Evolutionary conservation across 495 filamentous ascomycete species (phyloP), one percentile per base, ranked within the genome.

Genomic region (Aspergillus conjunctus): DNA sequence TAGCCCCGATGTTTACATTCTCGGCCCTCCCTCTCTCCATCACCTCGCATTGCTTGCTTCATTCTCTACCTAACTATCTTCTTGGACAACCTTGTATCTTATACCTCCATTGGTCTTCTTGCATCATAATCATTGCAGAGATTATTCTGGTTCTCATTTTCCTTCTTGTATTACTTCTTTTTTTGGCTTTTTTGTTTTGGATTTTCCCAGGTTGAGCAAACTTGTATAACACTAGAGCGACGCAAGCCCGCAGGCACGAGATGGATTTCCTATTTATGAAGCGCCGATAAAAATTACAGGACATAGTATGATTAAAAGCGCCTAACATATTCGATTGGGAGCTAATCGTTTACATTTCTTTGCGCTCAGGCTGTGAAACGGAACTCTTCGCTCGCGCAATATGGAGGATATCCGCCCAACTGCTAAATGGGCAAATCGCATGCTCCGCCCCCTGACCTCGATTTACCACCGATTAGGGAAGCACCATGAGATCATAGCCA

Each of bases 371-470:
- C 20, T 50, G 46, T 54, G 12, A 21, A 41, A 4, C 12, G 1
- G 5, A 26, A 26, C 26, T 26, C 2, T 26, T 26, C 3, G 41
- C 49, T 39, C 55, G 54, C 61, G 61, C 58, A 65, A 64, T 30
- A 80, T 80, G 78, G 75, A 76, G 43, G 77, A 80, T 54, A 59
- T 77, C 20, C 72, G 68, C 65, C 63, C 74, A 39, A 80, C 76
- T 15, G 76, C 78, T 49, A 74, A 70, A 72, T 80, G 78, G 78
- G 78, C 76, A 59, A 78, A 78, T 57, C 78, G 78, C 66, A 74
- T 80, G 64, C 66, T 80, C 56, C 78, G 78, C 65, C 78, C 78
- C 33, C 66, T 80, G 56, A 70, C 74, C 34, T 79, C 78, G 15
- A 73, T 79, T 56, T 74, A 78, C 58, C 76, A 71, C 45, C 74